phyloP scores from a whole-genome alignment of 345 rosid species.

The Linum lewisii region DNA sequence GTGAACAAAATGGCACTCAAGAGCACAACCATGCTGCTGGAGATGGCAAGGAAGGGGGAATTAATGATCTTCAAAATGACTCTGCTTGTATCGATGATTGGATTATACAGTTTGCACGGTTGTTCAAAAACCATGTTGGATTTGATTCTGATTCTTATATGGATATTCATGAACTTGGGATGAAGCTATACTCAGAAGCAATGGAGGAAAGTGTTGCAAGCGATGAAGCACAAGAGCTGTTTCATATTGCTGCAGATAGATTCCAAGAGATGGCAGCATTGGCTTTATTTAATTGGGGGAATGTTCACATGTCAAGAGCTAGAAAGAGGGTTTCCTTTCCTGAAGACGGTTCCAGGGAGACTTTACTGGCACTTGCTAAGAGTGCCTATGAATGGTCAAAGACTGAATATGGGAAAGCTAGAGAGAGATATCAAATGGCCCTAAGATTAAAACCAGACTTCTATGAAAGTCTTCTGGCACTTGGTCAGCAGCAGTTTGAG shows the following conservation, averaged over 20 bases:
- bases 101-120: constrained; percentile 81
- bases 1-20: constrained; percentile 21
- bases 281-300: constrained; percentile 95
- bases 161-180: constrained; percentile 89
- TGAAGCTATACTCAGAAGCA: constrained; percentile 89
- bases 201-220: constrained; percentile 82
- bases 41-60: constrained; percentile 37
- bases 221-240: constrained; percentile 81
- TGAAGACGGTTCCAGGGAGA: constrained; percentile 59
- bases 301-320: constrained; percentile 82
- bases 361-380: constrained; percentile 41
- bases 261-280: constrained; percentile 98
- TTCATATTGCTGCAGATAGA: constrained; percentile 72
- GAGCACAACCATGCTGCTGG: constrained; percentile 25
- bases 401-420: constrained; percentile 67
- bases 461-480: constrained; percentile 86
- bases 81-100: constrained; percentile 56
- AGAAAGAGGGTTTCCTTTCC: constrained; percentile 60
- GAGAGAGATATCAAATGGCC: constrained; percentile 68
- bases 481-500: constrained; percentile 94
- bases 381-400: constrained; percentile 64
- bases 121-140: constrained; percentile 92
- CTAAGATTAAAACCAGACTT: constrained; percentile 76
- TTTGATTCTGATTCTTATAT: constrained; percentile 88
- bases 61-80: constrained; percentile 27